phyloP scores from a whole-genome alignment of 2,329 filamentous ascomycete genomes.

The Trichoderma polysporum region DNA sequence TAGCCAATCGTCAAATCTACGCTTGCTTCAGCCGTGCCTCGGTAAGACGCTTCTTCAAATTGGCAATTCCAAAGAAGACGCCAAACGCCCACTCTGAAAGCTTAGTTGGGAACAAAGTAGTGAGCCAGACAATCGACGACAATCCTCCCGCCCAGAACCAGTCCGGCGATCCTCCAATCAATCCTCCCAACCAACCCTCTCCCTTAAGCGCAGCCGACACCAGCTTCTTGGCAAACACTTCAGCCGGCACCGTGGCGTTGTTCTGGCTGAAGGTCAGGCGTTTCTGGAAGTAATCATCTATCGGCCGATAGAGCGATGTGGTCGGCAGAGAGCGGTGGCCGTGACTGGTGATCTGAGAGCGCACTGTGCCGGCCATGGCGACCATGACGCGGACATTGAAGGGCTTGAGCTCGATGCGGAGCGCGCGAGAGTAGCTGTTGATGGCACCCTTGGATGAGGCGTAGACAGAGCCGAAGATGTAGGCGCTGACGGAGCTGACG shows the following conservation, averaged over 20 bases:
- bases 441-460: constrained; percentile 57
- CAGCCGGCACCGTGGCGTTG: constrained; percentile 44
- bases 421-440: constrained; percentile 51
- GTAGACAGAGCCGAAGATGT: constrained; percentile 55
- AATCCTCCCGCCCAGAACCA: constrained; percentile 39
- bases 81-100: constrained; percentile 33
- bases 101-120: constrained; percentile 29
- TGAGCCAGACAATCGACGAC: constrained; percentile 31
- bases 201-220: constrained; percentile 44
- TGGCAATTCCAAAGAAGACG: constrained; percentile 32
- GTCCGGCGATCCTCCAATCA: constrained; percentile 36
- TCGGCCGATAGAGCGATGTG: constrained; percentile 48
- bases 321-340: constrained; percentile 43
- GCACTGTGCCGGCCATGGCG: constrained; percentile 54
- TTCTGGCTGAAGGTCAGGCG: constrained; percentile 51
- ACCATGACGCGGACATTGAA: constrained; percentile 58
- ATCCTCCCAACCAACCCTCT: constrained; percentile 36
- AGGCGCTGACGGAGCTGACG: constrained; percentile 49
- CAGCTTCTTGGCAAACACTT: constrained; percentile 44
- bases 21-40: constrained; percentile 29
- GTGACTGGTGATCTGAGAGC: constrained; percentile 49
- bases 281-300: constrained; percentile 46
- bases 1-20: constrained; percentile 8
- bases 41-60: constrained; percentile 25
- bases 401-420: constrained; percentile 54